A percentile compares a stretch with the other conserved stretches of the same genome.
Evolutionary conservation across 2,329 filamentous ascomycete genomes (phyloP).

Genomic region (Diaporthe citriasiana): DNA sequence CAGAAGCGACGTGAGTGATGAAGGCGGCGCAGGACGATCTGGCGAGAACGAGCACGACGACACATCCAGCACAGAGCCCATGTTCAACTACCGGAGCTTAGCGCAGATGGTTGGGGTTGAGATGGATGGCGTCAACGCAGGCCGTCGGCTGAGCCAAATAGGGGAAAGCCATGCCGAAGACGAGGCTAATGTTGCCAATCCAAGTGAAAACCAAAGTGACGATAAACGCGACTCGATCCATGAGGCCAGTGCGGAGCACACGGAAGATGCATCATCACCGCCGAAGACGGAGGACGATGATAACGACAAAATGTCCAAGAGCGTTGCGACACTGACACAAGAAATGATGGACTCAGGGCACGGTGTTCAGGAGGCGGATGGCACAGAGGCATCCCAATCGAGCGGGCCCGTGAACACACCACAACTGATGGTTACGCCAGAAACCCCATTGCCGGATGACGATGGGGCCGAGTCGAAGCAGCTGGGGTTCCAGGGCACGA

Average conservation of each 20-base stretch:
- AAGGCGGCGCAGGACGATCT: slow-evolving; percentile 46
- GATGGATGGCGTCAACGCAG: slow-evolving; percentile 63
- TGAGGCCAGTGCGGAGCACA: slow-evolving; percentile 56
- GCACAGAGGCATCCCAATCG: slow-evolving; percentile 42
- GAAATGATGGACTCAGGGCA: slow-evolving; percentile 41
- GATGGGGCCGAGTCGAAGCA: slow-evolving; percentile 58
- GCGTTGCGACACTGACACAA: slow-evolving; percentile 39
- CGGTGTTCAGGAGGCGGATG: slow-evolving; percentile 50
- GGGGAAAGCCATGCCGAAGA: slow-evolving; percentile 43
- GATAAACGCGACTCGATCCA: slow-evolving; percentile 42
- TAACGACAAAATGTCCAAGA: slow-evolving; percentile 43
- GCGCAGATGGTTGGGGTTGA: slow-evolving; percentile 84
- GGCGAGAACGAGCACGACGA: slow-evolving; percentile 62
- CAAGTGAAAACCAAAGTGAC: slow-evolving; percentile 41
- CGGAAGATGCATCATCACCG: slow-evolving; percentile 48
- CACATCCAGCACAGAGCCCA: slow-evolving; percentile 74
- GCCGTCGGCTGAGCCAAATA: slow-evolving; percentile 49
- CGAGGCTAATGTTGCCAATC: slow-evolving; percentile 21
- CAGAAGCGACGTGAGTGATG: slow-evolving; percentile 57
- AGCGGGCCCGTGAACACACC: slow-evolving; percentile 52
- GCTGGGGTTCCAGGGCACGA: slow-evolving; percentile 55
- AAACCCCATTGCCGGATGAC: slow-evolving; percentile 58
- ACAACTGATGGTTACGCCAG: slow-evolving; percentile 63
- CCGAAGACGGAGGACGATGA: slow-evolving; percentile 18
- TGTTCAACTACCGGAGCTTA: slow-evolving; percentile 93